These are phyloP conservation scores for Aspergillus transmontanensis DNA, from an alignment of 2,329 filamentous ascomycete species.

Conservation along the genomic window DNA sequence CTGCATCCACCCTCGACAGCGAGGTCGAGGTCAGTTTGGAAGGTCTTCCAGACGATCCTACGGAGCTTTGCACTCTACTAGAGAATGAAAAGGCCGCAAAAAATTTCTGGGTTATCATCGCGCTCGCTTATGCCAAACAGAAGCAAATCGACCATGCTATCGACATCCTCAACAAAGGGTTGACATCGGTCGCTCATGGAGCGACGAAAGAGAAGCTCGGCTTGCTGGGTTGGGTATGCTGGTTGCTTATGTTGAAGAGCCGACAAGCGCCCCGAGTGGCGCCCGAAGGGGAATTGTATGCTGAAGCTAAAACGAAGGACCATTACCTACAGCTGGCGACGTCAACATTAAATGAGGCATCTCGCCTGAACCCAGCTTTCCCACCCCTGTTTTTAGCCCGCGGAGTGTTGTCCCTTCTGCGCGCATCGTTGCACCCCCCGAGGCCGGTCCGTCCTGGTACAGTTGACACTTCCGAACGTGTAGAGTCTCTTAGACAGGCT, in stretches of 20 bases:
- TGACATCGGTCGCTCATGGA: conserved; percentile 68
- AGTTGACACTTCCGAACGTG: conserved; percentile 68
- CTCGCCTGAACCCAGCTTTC: conserved; percentile 87
- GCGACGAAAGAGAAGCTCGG: conserved; percentile 81
- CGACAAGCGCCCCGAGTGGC: conserved; percentile 73
- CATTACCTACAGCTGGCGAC: conserved; percentile 91
- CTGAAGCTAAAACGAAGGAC: conserved; percentile 87
- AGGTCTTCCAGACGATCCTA: conserved; percentile 88
- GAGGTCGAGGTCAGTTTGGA: conserved; percentile 91
- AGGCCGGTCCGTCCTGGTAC: conserved; percentile 64
- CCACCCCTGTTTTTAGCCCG: conserved; percentile 88
- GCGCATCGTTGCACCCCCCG: conserved; percentile 79
- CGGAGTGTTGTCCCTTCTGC: conserved; percentile 83
- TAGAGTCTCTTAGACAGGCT: conserved; percentile 80
- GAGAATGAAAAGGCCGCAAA: conserved; percentile 92
- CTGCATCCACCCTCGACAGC: conserved; percentile 62
- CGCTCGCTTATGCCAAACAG: conserved; percentile 94
- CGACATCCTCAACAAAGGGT: conserved; percentile 71
- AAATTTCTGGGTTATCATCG: conserved; percentile 97
- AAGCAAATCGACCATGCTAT: conserved; percentile 84
- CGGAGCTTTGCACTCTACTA: conserved; percentile 89
- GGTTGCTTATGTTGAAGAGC: conserved; percentile 89
- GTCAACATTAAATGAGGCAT: conserved; percentile 89
- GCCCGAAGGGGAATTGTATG: conserved; percentile 64
- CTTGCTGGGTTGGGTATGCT: conserved; percentile 81